A percentile compares a stretch with the other conserved stretches of the same genome.
phyloP scores from a whole-genome alignment of 768 basidiomycete genomes.

The Serendipita vermifera region DNA sequence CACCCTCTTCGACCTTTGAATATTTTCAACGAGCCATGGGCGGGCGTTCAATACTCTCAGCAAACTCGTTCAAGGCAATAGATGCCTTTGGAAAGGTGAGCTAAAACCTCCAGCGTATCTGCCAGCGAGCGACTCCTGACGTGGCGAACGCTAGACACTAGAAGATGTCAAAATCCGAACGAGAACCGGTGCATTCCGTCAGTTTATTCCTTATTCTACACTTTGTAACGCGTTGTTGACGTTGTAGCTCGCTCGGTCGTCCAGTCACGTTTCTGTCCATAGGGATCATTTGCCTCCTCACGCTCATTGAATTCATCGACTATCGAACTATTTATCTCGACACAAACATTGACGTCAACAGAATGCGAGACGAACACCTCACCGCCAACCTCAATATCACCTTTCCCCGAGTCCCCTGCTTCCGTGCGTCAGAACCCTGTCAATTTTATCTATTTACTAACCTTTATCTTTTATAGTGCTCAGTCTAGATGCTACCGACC shows the following conservation, averaged over 20 bases:
- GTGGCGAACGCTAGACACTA: slow-evolving; percentile 54
- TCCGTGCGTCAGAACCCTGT: slow-evolving; percentile 50
- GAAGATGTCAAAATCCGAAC: slow-evolving; percentile 99
- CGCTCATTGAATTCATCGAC: slow-evolving; percentile 90
- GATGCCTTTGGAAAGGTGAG: slow-evolving; percentile 99
- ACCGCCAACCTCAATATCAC: slow-evolving; percentile 88
- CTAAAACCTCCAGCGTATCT: neutral
- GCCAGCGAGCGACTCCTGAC: neutral
- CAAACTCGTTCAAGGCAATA: slow-evolving; percentile 55
- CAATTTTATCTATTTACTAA: neutral
- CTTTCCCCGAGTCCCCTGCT: slow-evolving; percentile 95
- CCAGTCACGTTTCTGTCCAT: slow-evolving; percentile 85
- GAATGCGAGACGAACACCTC: slow-evolving; percentile 86
- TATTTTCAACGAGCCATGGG: no score
- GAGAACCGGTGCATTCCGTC: slow-evolving; percentile 79
- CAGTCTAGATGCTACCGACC: slow-evolving; percentile 95
- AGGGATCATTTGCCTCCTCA: slow-evolving; percentile 83
- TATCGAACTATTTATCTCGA: slow-evolving; percentile 79
- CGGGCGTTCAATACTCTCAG: no score
- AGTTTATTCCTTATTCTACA: slow-evolving; percentile 22
- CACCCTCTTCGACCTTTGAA: no score
- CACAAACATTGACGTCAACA: slow-evolving; percentile 88
- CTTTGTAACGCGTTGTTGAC: neutral
- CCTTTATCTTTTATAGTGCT: slow-evolving; percentile 45
- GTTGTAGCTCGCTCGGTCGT: neutral